Base-by-base conservation (phyloP, 371 early-diverging fungal genomes). In the Sporodiniella umbellata region DNA sequence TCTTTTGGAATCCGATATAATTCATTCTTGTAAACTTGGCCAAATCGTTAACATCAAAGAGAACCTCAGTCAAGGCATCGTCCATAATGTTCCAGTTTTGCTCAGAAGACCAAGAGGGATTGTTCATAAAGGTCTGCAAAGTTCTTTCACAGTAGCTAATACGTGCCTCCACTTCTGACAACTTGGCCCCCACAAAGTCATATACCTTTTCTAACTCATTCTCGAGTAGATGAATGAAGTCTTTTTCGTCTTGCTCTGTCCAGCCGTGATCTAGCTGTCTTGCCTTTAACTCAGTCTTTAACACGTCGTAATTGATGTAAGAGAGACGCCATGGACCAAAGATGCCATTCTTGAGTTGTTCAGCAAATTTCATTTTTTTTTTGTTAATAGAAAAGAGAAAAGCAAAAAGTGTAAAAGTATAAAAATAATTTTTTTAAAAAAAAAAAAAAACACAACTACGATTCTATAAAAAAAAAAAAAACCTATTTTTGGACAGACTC, bases 1-100 rank as follows among this genome's bases (percentile, higher is more conserved):
- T 90, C 80, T 94, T 96, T 64, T 93, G 81, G 62, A 96, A 94
- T 10, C 92, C 98, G 6, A 92, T 87, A 56, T 90, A 92, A 75
- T 98, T 98, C 54, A 96, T 65, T 14, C 95, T 88, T 3, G 90
- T 86, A 68, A 89, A 98, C 62, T 89, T 88, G 30, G 93, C 86
- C 53, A 96, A 81, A 61, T 92, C 91, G 54, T 86, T 89, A 39
- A 93, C 81, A 53, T 95, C 95, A 52, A 78, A 78, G 1, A 75
- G 50, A 2, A 71, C 68, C 40, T 75, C 75, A 21, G 72, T 71
- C 26, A 75, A 45, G 2, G 70, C 71, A 45, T 75, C 75, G 40
- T 75, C 68, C 72, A 75, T 75, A 30, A 67, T 62, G 17, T 55
- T 53, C 67, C 70, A 75, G 48, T 67, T 66, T 47, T 64, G 61